Evolutionary conservation across 371 early-diverging fungal species (phyloP).

Genomic region (Actinomucor elegans): DNA sequence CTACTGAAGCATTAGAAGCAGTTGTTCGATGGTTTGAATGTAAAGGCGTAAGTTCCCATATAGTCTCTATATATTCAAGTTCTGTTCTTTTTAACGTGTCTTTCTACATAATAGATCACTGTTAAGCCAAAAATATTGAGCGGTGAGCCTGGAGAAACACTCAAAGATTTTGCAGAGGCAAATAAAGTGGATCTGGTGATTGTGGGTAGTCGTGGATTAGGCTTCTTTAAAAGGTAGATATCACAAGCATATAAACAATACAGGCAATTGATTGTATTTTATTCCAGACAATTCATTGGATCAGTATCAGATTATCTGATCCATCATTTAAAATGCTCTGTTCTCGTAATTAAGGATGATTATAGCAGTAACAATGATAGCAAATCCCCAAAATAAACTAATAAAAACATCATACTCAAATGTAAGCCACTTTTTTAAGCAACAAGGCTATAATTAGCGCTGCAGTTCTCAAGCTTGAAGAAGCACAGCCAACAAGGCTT

Average conservation of each 20-base stretch:
- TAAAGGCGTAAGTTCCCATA: slow-evolving; percentile 31
- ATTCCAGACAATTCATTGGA: slow-evolving; percentile 23
- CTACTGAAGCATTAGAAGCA: slow-evolving; percentile 12
- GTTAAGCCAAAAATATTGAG: slow-evolving; percentile 14
- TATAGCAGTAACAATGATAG: neutral
- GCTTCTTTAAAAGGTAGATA: slow-evolving; percentile 22
- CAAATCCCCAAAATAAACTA: neutral
- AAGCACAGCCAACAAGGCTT: neutral
- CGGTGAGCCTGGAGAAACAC: slow-evolving; percentile 31
- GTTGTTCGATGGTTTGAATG: slow-evolving; percentile 19
- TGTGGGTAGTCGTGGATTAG: slow-evolving; percentile 25
- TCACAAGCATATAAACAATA: neutral
- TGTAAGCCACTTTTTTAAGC: neutral
- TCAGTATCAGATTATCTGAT: slow-evolving; percentile 33
- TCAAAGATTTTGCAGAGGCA: slow-evolving; percentile 27
- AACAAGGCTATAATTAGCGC: neutral
- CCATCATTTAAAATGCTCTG: slow-evolving; percentile 25
- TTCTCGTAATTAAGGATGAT: slow-evolving; percentile 22
- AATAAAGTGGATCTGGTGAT: slow-evolving; percentile 19
- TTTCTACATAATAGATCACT: slow-evolving; percentile 17
- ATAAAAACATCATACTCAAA: too few relatives aligned
- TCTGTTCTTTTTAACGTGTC: neutral
- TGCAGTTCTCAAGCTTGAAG: too few relatives aligned
- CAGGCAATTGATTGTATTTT: neutral
- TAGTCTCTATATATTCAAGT: too few relatives aligned